Conservation (phyloP, 176 grass and related monocot genomes). For the Eragrostis curvula region DNA sequence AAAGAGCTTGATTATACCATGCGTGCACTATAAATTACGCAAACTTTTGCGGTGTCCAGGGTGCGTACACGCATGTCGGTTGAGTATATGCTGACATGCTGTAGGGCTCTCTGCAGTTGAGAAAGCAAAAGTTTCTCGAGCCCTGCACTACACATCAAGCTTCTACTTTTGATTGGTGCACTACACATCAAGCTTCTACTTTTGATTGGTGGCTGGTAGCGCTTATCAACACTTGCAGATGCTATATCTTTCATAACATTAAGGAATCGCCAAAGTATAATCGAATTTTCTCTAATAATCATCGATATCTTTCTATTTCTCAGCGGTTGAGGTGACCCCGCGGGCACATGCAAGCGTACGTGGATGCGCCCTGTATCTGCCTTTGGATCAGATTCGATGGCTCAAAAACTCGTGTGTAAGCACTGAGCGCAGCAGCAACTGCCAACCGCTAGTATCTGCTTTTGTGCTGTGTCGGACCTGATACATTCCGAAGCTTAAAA, state of each 20-base stretch:
- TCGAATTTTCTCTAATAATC: constrained; percentile 21
- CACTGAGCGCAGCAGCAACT: neutral
- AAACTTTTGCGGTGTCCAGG: constrained; percentile 10
- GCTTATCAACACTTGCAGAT: neutral
- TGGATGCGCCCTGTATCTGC: constrained; percentile 20
- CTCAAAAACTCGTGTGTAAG: constrained; percentile 22
- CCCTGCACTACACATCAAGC: neutral
- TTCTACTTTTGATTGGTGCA: constrained; percentile 8
- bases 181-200: neutral
- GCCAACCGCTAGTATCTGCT: neutral
- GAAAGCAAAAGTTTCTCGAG: neutral
- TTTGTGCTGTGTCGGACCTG: neutral
- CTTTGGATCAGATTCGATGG: constrained; percentile 47
- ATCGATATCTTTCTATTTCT: constrained; percentile 14
- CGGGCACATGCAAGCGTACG: constrained; percentile 30
- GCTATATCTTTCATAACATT: neutral
- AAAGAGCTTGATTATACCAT: constrained; percentile 1
- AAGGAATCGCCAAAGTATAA: constrained; percentile 21
- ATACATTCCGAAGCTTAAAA: neutral
- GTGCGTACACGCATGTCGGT: neutral
- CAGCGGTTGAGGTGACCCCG: constrained; percentile 27
- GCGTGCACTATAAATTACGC: neutral
- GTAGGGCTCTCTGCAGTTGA: neutral
- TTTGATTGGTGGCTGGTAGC: constrained; percentile 1
- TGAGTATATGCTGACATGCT: neutral